Conservation (phyloP, 495 filamentous ascomycete genomes). For the Xylaria telfairii region DNA sequence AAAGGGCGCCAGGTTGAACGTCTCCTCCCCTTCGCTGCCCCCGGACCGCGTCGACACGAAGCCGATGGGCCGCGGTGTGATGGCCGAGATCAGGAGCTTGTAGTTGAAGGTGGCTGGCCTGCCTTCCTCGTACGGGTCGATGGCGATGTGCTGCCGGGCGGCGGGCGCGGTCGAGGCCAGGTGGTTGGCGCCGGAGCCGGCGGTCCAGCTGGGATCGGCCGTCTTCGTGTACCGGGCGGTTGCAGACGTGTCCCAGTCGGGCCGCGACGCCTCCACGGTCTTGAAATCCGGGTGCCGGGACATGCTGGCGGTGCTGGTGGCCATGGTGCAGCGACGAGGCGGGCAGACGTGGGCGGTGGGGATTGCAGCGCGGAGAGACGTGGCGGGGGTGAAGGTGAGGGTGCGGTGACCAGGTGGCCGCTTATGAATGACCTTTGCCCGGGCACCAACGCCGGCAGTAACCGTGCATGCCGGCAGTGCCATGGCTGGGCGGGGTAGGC, state of each 20-base stretch:
- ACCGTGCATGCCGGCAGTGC: not conserved
- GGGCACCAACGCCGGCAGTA: slow-evolving; percentile 13
- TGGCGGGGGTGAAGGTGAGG: not conserved
- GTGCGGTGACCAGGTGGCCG: not conserved
- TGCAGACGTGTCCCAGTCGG: slow-evolving; percentile 63
- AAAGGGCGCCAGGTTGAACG: slow-evolving; percentile 82
- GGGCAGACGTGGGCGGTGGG: not conserved
- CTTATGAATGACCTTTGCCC: not conserved
- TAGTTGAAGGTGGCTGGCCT: slow-evolving; percentile 79
- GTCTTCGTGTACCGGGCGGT: slow-evolving; percentile 71
- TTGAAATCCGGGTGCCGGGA: slow-evolving; percentile 79
- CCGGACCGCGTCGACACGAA: slow-evolving; percentile 57
- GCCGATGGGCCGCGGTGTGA: slow-evolving; percentile 80
- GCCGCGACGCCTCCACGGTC: slow-evolving; percentile 73
- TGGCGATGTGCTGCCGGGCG: slow-evolving; percentile 69
- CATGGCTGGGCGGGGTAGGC: slow-evolving; percentile 13
- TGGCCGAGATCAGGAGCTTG: slow-evolving; percentile 86
- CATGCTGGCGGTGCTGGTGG: slow-evolving; percentile 38
- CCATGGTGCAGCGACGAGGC: not conserved
- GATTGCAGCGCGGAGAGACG: not conserved
- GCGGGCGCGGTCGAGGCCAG: slow-evolving; percentile 53
- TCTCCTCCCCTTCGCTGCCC: slow-evolving; percentile 48
- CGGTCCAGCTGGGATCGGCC: slow-evolving; percentile 74
- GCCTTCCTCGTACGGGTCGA: slow-evolving; percentile 79
- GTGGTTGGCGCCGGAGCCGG: slow-evolving; percentile 74